Base-by-base conservation (phyloP, 2,329 filamentous ascomycete genomes). In the Nemania diffusa region DNA sequence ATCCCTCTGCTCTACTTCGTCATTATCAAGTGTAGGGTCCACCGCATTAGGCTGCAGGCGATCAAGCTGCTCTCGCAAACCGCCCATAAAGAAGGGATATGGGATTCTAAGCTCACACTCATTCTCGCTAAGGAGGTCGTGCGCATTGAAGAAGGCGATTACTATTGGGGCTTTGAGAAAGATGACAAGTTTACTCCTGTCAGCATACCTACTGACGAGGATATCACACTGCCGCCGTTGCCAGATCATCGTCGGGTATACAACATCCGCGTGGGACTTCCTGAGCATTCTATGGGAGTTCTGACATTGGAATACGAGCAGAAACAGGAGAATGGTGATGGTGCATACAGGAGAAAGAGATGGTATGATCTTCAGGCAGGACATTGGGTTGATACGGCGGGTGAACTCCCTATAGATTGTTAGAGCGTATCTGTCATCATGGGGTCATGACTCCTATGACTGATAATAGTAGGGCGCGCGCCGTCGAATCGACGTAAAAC, bases 11-110 rank as follows among this genome's bases (percentile, higher is more conserved):
- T 85, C 2, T 85, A 84, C 65, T 85, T 79, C 65, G 72, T 79
- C 1, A 83, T 82, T 0, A 62, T 82, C 3, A 85, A 85, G 66
- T 87, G 84, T 48, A 81, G 84, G 0, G 73, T 79, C 1, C 79
- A 78, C 46, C 72, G 73, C 3, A 72, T 85, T 8, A 78, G 84
- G 40, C 65, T 76, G 0, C 79, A 81, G 6, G 71, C 73, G 20
- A 34, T 76, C 27, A 57, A n/a, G 29, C 58, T 72, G 22, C 58
- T 70, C 5, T 55, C 57, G 48, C 64, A 61, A n/a, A 67, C 61
- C 0, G 9, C 24, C 2, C 68, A 70, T 56, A 69, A 66, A 44
- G 70, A 72, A n/a, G 70, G 70, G 7, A 60, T 65, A 44, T 72
- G 70, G 70, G 50, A 72, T 44, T 57, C 65, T 1, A 56, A 20